These are phyloP conservation scores for Hanseniaspora jakobsenii DNA, from an alignment of 805 yeast species.

Conservation along the genomic window DNA sequence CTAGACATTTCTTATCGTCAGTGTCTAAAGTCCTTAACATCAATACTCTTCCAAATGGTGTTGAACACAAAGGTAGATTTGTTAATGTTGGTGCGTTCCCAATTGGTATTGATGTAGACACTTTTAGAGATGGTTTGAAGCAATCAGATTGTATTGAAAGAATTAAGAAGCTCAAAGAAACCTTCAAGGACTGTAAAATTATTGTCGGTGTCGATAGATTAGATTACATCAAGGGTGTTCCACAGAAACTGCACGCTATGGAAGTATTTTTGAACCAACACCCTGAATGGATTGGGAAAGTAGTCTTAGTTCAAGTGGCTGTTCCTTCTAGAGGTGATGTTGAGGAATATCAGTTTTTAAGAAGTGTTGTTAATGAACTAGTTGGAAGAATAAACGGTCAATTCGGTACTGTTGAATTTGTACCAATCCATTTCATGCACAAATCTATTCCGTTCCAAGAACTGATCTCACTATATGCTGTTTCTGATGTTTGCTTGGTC, in stretches of 20 bases:
- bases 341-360: constrained; percentile 86
- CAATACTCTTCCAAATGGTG: constrained; percentile 82
- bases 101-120: constrained; percentile 95
- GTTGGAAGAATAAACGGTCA: constrained; percentile 94
- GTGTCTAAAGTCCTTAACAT: constrained; percentile 74
- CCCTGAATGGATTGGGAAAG: constrained; percentile 98
- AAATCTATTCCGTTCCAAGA: constrained; percentile 84
- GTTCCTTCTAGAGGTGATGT: constrained; percentile 97
- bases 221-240: constrained; percentile 96
- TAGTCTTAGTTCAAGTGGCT: constrained; percentile 88
- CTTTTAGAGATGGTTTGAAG: constrained; percentile 68
- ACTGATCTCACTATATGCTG: constrained; percentile 71
- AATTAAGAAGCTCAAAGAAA: constrained; percentile 48
- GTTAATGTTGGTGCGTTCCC: constrained; percentile 94
- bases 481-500: constrained; percentile 83
- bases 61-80: constrained; percentile 59
- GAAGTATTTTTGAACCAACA: constrained; percentile 84
- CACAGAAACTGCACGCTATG: constrained; percentile 91
- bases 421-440: constrained; percentile 94
- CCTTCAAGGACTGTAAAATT: constrained; percentile 64
- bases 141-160: constrained; percentile 52
- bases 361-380: constrained; percentile 89
- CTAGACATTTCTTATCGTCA: constrained; percentile 84
- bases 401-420: constrained; percentile 93
- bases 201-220: constrained; percentile 94